phyloP scores from a whole-genome alignment of 1,284 basidiomycete species.

The Leccinum colubrinum region DNA sequence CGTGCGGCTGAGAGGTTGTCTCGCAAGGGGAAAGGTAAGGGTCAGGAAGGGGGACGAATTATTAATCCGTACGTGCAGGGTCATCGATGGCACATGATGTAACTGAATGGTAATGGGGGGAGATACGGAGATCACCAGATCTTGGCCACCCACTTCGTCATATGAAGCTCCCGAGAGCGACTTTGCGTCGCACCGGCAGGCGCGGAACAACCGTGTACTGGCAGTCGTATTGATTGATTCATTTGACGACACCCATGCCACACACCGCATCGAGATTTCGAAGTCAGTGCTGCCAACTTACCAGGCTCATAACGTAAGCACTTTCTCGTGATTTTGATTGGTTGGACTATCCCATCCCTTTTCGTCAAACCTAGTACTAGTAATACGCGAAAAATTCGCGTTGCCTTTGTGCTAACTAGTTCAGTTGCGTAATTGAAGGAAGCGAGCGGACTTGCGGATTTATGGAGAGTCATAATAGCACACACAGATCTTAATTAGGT shows the following conservation, averaged over 20 bases:
- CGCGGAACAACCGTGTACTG: slow-evolving; percentile 20
- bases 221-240: slow-evolving; percentile 21
- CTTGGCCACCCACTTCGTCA: slow-evolving; percentile 12
- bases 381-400: not conserved
- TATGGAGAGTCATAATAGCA: slow-evolving; percentile 11
- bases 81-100: slow-evolving; percentile 23
- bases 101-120: slow-evolving; percentile 13
- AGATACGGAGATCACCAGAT: slow-evolving; percentile 20
- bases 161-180: slow-evolving; percentile 6
- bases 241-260: slow-evolving; percentile 14
- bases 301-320: not conserved
- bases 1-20: slow-evolving; percentile 12
- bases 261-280: slow-evolving; percentile 21
- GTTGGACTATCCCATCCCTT: not conserved
- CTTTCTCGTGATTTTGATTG: not conserved
- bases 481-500: slow-evolving; percentile 18
- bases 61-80: slow-evolving; percentile 25
- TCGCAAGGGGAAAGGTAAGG: slow-evolving; percentile 16
- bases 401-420: not conserved
- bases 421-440: slow-evolving; percentile 11
- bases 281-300: slow-evolving; percentile 3
- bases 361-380: not conserved
- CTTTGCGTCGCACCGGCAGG: slow-evolving; percentile 24
- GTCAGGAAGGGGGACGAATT: slow-evolving; percentile 6
- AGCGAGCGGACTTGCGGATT: slow-evolving; percentile 13